Conservation (phyloP, 2,329 filamentous ascomycete genomes). For the Elsinoe perseae region DNA sequence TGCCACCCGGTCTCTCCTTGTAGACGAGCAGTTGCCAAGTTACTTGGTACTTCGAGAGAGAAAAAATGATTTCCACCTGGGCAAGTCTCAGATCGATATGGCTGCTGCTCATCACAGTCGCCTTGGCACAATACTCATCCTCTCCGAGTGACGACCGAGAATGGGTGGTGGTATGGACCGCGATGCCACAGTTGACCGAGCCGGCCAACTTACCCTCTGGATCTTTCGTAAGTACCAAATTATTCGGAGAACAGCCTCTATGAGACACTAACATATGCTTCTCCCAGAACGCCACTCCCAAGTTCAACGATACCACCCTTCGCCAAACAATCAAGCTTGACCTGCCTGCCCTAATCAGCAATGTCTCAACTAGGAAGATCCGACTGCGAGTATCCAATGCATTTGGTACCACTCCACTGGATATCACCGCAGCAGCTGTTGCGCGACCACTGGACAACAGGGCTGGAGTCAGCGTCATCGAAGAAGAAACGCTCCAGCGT, state of each 20-base stretch:
- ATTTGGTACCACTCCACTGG: slow-evolving; percentile 53
- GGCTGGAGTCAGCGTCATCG: slow-evolving; percentile 47
- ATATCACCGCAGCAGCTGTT: slow-evolving; percentile 52
- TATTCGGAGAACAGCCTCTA: background rate
- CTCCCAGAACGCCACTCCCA: slow-evolving; percentile 44
- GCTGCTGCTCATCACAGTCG: background rate
- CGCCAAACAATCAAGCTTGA: slow-evolving; percentile 59
- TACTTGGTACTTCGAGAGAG: background rate
- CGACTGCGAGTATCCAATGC: slow-evolving; percentile 59
- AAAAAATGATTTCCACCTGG: background rate
- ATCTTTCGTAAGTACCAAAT: slow-evolving; percentile 44
- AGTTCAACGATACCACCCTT: slow-evolving; percentile 56
- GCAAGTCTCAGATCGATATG: background rate
- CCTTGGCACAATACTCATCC: background rate
- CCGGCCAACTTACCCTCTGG: slow-evolving; percentile 52
- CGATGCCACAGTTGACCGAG: slow-evolving; percentile 60
- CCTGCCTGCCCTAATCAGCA: slow-evolving; percentile 38
- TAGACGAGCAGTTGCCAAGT: background rate
- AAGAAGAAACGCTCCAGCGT: slow-evolving; percentile 44
- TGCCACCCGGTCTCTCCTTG: background rate
- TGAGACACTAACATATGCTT: background rate
- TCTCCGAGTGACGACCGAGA: slow-evolving; percentile 21
- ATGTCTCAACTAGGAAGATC: slow-evolving; percentile 34
- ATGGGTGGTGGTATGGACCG: slow-evolving; percentile 58
- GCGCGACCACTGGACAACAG: slow-evolving; percentile 48